Evolutionary conservation across 2,329 filamentous ascomycete genomes (phyloP).

Genomic region (Ploettnerulaceae sp.): DNA sequence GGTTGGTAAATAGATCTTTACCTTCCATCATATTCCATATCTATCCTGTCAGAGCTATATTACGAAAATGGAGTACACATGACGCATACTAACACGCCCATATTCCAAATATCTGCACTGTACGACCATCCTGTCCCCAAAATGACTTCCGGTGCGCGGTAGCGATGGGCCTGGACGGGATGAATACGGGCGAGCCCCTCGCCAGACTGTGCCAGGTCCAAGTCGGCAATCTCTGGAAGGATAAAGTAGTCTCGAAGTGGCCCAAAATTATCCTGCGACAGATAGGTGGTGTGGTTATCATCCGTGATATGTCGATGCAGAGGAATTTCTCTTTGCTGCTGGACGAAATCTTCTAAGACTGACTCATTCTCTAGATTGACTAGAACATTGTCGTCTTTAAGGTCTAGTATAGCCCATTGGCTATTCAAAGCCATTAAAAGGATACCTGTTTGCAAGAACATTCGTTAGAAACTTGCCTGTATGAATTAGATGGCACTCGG

Average conservation of each 20-base stretch:
- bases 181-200: not conserved
- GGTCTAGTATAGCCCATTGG: not conserved
- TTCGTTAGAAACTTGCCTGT: not conserved
- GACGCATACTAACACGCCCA: not conserved
- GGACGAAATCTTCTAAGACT: not conserved
- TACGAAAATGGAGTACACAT: not conserved
- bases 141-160: constrained; percentile 1
- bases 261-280: not conserved
- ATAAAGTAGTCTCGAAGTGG: constrained; percentile 5
- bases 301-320: not conserved
- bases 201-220: not conserved
- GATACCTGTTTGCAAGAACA: not conserved
- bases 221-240: constrained; percentile 2
- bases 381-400: not conserved
- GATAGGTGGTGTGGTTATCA: not conserved
- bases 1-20: constrained; percentile 1
- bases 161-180: not conserved
- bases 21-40: constrained; percentile 4
- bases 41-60: not conserved
- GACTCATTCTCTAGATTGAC: not conserved
- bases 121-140: not conserved
- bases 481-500: not conserved
- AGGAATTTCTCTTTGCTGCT: not conserved
- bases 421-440: not conserved
- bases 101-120: constrained; percentile 1